These are phyloP conservation scores for Epithele typhae DNA, from an alignment of 768 basidiomycete species.

Conservation along the genomic window DNA sequence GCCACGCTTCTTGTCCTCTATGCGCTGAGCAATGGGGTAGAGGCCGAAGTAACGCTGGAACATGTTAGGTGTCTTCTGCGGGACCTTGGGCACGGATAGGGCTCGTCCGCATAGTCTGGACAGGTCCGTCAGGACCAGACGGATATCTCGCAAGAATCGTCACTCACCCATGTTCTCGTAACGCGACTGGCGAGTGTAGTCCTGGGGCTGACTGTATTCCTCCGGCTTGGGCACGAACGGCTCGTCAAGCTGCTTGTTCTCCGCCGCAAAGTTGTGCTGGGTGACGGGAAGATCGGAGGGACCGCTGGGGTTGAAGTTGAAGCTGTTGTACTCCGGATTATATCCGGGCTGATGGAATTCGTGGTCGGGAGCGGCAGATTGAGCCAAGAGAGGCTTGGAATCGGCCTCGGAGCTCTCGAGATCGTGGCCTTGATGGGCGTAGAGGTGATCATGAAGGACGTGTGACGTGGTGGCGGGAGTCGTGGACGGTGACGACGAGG, in stretches of 20 bases:
- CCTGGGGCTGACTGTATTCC: conserved; percentile 5
- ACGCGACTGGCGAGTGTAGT: conserved; percentile 6
- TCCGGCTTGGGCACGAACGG: conserved; percentile 11
- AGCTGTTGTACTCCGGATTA: conserved; percentile 14
- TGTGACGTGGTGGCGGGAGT: not conserved
- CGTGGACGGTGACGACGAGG: not conserved
- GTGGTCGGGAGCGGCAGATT: not conserved
- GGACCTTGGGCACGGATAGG: conserved; percentile 21
- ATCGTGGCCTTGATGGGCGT: conserved; percentile 9
- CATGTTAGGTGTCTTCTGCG: conserved; percentile 6
- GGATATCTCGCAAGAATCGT: not conserved
- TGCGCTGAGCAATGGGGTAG: conserved; percentile 72
- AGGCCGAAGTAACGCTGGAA: conserved; percentile 16
- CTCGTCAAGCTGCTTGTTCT: conserved; percentile 12
- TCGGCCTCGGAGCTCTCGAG: conserved; percentile 10
- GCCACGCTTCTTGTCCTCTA: conserved; percentile 84
- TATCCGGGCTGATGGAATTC: conserved; percentile 3
- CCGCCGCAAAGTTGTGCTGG: not conserved
- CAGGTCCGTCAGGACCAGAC: not conserved
- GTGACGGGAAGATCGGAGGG: not conserved
- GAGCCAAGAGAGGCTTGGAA: conserved; percentile 8
- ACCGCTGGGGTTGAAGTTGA: conserved; percentile 13
- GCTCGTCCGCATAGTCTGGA: conserved; percentile 52
- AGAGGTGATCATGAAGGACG: conserved; percentile 8
- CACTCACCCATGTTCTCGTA: conserved; percentile 16